Conservation (phyloP, 202 grass and related monocot genomes). For the Carex sylvatica region DNA sequence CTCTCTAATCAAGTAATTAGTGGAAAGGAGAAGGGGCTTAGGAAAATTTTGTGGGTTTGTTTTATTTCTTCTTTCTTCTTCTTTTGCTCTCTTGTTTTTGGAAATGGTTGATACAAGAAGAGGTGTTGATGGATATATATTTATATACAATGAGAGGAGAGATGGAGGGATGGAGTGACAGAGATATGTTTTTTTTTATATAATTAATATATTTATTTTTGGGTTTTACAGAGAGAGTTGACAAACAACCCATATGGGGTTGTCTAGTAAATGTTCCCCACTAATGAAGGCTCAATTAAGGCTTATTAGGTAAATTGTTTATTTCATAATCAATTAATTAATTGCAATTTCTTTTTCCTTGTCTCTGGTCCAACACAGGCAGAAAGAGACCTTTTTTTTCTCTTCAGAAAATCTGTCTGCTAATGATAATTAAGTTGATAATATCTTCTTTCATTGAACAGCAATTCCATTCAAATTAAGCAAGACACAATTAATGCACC, state of each 20-base stretch:
- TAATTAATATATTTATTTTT: background rate
- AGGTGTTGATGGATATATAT: slow-evolving; percentile 5
- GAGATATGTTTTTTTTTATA: background rate
- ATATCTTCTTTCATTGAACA: background rate
- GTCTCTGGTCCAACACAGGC: background rate
- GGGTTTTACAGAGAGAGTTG: slow-evolving; percentile 2
- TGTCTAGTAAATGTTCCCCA: slow-evolving; percentile 24
- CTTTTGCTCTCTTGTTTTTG: background rate
- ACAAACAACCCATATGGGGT: slow-evolving; percentile 25
- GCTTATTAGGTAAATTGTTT: slow-evolving; percentile 1
- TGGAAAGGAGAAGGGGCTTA: background rate
- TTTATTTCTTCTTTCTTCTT: background rate
- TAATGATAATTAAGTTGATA: background rate
- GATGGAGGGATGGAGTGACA: background rate
- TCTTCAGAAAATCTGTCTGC: slow-evolving; percentile 16
- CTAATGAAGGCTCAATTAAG: slow-evolving; percentile 2
- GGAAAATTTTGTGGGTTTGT: background rate
- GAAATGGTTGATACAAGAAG: background rate
- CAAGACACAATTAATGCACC: background rate
- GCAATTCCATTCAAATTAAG: background rate
- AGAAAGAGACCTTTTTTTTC: background rate
- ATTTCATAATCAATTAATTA: slow-evolving; percentile 2
- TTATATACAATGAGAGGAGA: background rate
- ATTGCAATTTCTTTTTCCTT: slow-evolving; percentile 6
- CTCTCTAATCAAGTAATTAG: background rate